Evolutionary conservation across 179 eudicot genomes (phyloP), one percentile per base, ranked within the genome.

Genomic region (Beta macrorhiza): DNA sequence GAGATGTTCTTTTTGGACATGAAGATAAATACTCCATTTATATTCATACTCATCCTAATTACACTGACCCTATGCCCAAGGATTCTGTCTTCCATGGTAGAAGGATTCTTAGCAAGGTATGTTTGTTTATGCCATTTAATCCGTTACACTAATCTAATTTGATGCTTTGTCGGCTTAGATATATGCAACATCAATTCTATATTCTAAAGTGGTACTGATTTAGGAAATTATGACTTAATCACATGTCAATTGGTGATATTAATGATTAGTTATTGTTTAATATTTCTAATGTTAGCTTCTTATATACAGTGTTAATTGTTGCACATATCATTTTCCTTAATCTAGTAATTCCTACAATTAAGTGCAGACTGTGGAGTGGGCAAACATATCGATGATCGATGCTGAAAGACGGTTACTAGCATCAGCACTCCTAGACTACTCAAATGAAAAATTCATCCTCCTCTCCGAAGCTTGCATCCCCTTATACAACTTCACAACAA

Each of bases 31-130:
- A 69, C 84, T 84, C 90, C 55, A 87, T 89, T 19, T 85, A 84
- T 59, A 74, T 89, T 9, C 91, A 89, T 59, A 49, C 89, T 69
- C 82, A 82, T 77, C 85, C 88, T 15, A 51, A 32, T 29, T 72
- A 74, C n/a, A 53, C 55, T 47, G 74, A 76, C 14, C 22, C 76
- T 65, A 68, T 47, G 19, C 70, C 78, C 6, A 83, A 81, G 42
- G 75, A 86, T 12, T 82, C 83, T 4, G 91, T 90, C 29, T 91
- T 93, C 74, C 79, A 71, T 44, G 91, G 91, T 22, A 81, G 89
- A 64, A 82, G 88, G 51, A 86, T 91, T 72, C 95, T 90, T 47
- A 93, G 95, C 53, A 84, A 93, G 97, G 97, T 92, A 68, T 29
- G 76, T 19, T 16, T 59, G 20, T 52, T 37, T 37, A 29, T 29